Percentiles rank a stretch among this genome's conserved stretches.
These are phyloP conservation scores for Venturia carpophila DNA, from an alignment of 2,329 filamentous ascomycete species.

Conservation along the genomic window DNA sequence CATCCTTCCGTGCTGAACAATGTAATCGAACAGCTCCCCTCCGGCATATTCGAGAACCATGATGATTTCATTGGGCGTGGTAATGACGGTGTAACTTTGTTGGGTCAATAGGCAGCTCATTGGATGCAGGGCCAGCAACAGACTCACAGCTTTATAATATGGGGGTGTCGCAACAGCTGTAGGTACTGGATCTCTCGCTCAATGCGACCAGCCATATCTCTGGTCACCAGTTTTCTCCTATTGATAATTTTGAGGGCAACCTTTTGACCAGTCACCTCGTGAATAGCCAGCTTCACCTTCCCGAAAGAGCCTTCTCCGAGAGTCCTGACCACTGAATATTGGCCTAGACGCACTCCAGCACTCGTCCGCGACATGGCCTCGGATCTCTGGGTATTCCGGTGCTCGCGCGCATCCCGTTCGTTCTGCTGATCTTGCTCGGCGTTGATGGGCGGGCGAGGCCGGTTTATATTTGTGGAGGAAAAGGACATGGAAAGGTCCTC, in stretches of 20 bases:
- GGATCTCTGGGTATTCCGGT: conserved; percentile 18
- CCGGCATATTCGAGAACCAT: conserved; percentile 99
- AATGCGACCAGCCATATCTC: conserved; percentile 96
- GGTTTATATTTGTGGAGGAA: conserved; percentile 20
- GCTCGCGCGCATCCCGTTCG: conserved; percentile 5
- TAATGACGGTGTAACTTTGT: conserved; percentile 85
- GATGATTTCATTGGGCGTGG: conserved; percentile 87
- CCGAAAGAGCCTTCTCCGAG: conserved; percentile 96
- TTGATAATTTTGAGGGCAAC: conserved; percentile 98
- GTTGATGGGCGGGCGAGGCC: conserved; percentile 24
- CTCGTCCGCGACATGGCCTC: conserved; percentile 40
- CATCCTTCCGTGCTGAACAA: conserved; percentile 88
- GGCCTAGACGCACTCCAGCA: conserved; percentile 67
- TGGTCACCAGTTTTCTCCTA: conserved; percentile 87
- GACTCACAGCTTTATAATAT: conserved; percentile 94
- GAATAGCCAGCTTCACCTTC: conserved; percentile 94
- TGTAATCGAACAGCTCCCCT: conserved; percentile 91
- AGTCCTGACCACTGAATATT: conserved; percentile 84
- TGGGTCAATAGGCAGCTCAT: background rate
- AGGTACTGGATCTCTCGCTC: conserved; percentile 98
- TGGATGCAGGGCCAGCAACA: background rate
- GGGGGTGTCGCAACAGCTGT: conserved; percentile 87
- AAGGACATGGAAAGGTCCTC: conserved; percentile 36
- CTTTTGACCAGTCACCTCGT: conserved; percentile 86
- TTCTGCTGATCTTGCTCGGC: conserved; percentile 21